phyloP scores from a whole-genome alignment of 2,329 filamentous ascomycete genomes.

The Cladosporium sp. region DNA sequence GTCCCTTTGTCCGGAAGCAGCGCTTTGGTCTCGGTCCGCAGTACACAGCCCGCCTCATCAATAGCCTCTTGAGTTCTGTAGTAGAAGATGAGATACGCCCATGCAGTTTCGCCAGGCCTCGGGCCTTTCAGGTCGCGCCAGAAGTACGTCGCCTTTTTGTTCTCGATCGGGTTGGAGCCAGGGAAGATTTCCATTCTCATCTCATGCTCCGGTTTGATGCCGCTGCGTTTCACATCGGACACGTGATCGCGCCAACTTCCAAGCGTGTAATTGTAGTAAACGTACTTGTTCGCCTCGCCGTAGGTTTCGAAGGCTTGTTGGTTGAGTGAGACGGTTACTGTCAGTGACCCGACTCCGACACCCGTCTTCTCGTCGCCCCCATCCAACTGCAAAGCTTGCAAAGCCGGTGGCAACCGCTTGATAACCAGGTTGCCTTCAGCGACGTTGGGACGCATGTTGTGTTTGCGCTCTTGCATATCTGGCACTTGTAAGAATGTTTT shows the following conservation, averaged over 20 bases:
- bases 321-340: conserved; percentile 17
- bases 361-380: neutral
- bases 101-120: conserved; percentile 33
- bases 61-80: conserved; percentile 32
- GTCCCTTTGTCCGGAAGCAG: neutral
- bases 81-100: conserved; percentile 39
- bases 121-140: conserved; percentile 15
- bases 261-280: conserved; percentile 12
- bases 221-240: conserved; percentile 16
- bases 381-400: neutral
- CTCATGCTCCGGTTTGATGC: conserved; percentile 21
- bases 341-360: conserved; percentile 19
- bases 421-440: conserved; percentile 22
- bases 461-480: neutral
- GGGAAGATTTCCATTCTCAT: conserved; percentile 17
- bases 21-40: conserved; percentile 3
- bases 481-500: conserved; percentile 13
- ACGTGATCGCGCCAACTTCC: conserved; percentile 18
- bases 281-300: conserved; percentile 13
- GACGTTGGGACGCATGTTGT: conserved; percentile 8
- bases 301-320: conserved; percentile 16
- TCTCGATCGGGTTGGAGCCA: conserved; percentile 4
- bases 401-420: conserved; percentile 10
- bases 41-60: conserved; percentile 18
- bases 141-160: conserved; percentile 7